Evolutionary conservation across 2,329 filamentous ascomycete species (phyloP).

Genomic region (Penicillium crustosum): DNA sequence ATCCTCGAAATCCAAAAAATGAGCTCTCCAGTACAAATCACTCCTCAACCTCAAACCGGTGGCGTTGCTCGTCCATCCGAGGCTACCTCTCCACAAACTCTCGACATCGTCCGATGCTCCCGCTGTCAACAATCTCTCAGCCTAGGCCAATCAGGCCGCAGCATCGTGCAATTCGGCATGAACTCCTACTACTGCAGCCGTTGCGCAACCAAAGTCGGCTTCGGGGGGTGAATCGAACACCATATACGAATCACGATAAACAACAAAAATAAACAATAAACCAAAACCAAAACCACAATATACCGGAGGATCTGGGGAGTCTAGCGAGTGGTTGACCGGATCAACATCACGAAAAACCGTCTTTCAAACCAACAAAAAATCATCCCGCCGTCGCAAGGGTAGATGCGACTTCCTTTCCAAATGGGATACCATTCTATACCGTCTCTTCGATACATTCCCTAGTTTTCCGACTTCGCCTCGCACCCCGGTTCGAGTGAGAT

Average conservation of each 20-base stretch:
- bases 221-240: constrained; percentile 36
- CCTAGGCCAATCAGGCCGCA: constrained; percentile 37
- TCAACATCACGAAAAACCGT: constrained; percentile 1
- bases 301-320: neutral
- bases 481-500: neutral
- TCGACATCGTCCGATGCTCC: constrained; percentile 50
- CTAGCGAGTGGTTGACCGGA: neutral
- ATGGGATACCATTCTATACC: neutral
- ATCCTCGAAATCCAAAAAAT: constrained; percentile 25
- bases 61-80: constrained; percentile 25
- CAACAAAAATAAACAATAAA: neutral
- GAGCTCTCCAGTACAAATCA: constrained; percentile 40
- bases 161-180: constrained; percentile 48
- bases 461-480: neutral
- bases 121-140: constrained; percentile 50
- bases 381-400: neutral
- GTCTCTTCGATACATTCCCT: neutral
- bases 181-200: constrained; percentile 52
- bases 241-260: neutral
- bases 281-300: neutral
- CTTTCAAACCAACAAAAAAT: neutral
- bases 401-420: neutral
- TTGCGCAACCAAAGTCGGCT: constrained; percentile 48
- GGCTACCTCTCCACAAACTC: constrained; percentile 25
- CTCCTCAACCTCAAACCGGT: constrained; percentile 19